A percentile compares a stretch with the other conserved stretches of the same genome.
These are phyloP conservation scores for Cercophora samala DNA, from an alignment of 495 filamentous ascomycete species.

Conservation along the genomic window DNA sequence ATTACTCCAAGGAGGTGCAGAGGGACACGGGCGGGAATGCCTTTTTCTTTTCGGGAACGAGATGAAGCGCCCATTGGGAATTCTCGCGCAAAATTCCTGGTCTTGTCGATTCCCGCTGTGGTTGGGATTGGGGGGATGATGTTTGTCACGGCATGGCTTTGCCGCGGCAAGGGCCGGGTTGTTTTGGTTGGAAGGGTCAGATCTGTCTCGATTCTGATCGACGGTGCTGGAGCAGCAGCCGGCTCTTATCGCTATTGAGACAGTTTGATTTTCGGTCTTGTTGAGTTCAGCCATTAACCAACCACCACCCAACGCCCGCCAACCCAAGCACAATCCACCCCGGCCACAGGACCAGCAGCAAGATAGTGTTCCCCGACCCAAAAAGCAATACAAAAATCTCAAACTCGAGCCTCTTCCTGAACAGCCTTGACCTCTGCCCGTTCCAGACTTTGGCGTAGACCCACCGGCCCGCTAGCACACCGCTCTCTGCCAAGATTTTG, in stretches of 20 bases:
- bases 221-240: not conserved
- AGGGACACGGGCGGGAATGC: constrained; percentile 84
- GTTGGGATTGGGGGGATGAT: not conserved
- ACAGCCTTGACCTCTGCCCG: constrained; percentile 23
- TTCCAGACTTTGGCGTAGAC: constrained; percentile 32
- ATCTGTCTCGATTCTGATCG: not conserved
- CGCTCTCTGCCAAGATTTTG: constrained; percentile 6
- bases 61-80: constrained; percentile 16
- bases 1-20: constrained; percentile 76
- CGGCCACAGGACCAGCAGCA: constrained; percentile 48
- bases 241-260: no score
- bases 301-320: constrained; percentile 23
- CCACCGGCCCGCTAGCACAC: not conserved
- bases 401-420: constrained; percentile 42
- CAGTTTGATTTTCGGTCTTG: no score
- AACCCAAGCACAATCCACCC: constrained; percentile 42
- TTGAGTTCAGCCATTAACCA: constrained; percentile 17
- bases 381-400: constrained; percentile 45
- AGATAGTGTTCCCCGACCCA: constrained; percentile 40
- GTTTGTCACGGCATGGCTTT: no score
- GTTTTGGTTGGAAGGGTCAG: no score
- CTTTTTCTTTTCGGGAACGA: constrained; percentile 72
- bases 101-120: not conserved
- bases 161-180: no score
- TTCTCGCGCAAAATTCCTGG: not conserved